These are phyloP conservation scores for Narthecium ossifragum DNA, from an alignment of 106 monocot species.

Conservation along the genomic window DNA sequence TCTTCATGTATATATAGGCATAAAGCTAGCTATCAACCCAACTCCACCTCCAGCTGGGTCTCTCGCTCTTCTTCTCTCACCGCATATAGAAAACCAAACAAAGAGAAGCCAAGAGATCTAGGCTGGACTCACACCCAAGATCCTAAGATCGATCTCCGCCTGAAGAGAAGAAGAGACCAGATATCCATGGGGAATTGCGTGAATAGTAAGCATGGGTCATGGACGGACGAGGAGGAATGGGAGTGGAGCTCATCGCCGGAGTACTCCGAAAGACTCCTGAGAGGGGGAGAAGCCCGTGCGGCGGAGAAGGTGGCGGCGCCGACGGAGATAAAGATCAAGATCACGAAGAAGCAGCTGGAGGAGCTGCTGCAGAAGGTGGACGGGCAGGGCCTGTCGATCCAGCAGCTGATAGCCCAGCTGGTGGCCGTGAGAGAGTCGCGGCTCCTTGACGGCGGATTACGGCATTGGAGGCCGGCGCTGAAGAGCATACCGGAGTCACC, in stretches of 20 bases:
- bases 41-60: background rate
- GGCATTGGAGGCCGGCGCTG: conserved; percentile 9
- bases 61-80: background rate
- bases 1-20: background rate
- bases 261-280: background rate
- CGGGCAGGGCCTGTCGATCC: background rate
- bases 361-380: conserved; percentile 4
- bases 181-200: conserved; percentile 6
- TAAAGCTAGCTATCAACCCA: no score
- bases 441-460: background rate
- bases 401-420: background rate
- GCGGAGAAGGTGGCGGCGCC: background rate
- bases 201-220: background rate
- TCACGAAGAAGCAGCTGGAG: conserved; percentile 14
- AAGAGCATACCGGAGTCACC: conserved; percentile 11
- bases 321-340: conserved; percentile 13
- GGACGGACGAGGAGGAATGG: conserved; percentile 3
- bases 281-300: background rate
- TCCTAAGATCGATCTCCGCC: background rate
- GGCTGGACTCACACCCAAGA: background rate
- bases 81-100: background rate
- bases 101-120: background rate
- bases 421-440: background rate
- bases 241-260: background rate
- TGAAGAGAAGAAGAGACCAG: background rate